phyloP scores from a whole-genome alignment of 2,329 filamentous ascomycete genomes.

The Xylariales sp. region DNA sequence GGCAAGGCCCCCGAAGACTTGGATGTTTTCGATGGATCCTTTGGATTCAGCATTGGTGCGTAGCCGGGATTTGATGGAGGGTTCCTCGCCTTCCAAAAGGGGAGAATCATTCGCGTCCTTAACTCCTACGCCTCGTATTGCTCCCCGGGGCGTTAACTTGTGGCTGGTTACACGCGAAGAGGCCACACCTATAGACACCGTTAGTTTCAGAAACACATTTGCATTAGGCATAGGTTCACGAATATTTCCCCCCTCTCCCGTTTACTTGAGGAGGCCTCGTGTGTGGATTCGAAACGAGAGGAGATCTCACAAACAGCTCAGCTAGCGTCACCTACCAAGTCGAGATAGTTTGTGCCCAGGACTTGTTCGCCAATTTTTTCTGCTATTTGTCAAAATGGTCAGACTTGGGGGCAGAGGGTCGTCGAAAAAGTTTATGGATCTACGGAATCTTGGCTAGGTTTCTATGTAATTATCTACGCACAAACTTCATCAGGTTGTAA shows the following conservation, averaged over 20 bases:
- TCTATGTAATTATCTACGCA: not conserved
- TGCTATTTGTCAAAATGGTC: conserved; percentile 3
- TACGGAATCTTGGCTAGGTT: not conserved
- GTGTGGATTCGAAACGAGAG: conserved; percentile 9
- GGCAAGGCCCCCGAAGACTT: conserved; percentile 57
- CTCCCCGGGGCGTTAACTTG: not conserved
- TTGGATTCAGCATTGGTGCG: conserved; percentile 66
- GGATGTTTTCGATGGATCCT: conserved; percentile 70
- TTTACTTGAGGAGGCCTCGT: not conserved
- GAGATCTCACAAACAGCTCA: conserved; percentile 1
- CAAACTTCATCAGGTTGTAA: not conserved
- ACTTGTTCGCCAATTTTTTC: not conserved
- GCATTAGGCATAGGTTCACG: not conserved
- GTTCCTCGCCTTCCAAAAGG: not conserved
- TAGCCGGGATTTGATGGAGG: conserved; percentile 22
- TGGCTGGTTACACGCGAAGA: conserved; percentile 4
- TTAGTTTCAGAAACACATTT: not conserved
- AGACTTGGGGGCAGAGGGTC: not conserved
- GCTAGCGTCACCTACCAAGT: conserved; percentile 30
- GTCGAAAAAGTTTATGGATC: not conserved
- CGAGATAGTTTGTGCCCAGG: conserved; percentile 15
- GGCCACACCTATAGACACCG: not conserved
- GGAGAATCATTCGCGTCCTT: not conserved
- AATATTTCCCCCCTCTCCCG: not conserved
- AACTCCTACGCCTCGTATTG: not conserved